Conservation (phyloP, 2,329 filamentous ascomycete species). For the Fusarium drepaniforme region DNA sequence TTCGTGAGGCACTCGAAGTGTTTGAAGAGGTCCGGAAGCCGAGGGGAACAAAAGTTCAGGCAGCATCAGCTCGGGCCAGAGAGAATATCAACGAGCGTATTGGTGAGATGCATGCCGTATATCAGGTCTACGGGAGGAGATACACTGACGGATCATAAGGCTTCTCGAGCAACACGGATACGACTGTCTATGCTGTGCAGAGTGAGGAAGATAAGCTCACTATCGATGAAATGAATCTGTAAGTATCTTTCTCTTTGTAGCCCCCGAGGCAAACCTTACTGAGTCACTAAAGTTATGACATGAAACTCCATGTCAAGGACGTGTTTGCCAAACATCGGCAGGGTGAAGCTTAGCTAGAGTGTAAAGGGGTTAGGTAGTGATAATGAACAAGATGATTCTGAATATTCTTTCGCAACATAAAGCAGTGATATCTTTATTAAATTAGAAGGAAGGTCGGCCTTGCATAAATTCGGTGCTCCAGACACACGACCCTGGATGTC, state of each 20-base stretch:
- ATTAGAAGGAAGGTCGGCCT: not conserved
- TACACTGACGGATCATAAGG: not conserved
- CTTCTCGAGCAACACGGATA: constrained; percentile 14
- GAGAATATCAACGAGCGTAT: constrained; percentile 23
- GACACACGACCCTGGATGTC: too few relatives aligned
- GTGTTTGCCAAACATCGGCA: not conserved
- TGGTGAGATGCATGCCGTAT: not conserved
- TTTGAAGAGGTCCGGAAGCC: constrained; percentile 19
- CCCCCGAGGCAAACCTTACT: not conserved
- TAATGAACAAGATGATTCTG: not conserved
- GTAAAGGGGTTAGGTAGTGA: not conserved
- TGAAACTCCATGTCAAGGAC: not conserved
- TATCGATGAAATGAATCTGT: constrained; percentile 19
- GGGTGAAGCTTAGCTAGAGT: not conserved
- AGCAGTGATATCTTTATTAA: not conserved
- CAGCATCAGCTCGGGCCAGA: constrained; percentile 19
- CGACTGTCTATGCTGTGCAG: not conserved
- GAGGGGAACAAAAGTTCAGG: constrained; percentile 11
- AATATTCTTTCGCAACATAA: not conserved
- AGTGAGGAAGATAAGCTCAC: constrained; percentile 13
- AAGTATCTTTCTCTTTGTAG: not conserved
- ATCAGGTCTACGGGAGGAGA: not conserved
- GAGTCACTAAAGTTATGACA: not conserved
- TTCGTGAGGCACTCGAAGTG: constrained; percentile 8
- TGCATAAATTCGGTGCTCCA: too few relatives aligned